Evolutionary conservation across 306 rosid genomes (phyloP).

Genomic region (Fagus crenata): DNA sequence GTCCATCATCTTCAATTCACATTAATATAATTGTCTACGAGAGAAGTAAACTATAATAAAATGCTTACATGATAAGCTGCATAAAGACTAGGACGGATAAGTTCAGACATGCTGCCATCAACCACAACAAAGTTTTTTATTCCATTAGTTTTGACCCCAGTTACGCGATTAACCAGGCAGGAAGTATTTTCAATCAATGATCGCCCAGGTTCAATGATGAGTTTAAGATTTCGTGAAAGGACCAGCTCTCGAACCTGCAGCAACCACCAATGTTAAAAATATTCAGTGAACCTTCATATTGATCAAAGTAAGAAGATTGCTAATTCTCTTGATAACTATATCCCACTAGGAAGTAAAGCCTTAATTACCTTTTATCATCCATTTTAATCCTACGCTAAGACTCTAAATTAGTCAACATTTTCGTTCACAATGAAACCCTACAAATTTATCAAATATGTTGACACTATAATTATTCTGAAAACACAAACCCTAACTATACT

Average conservation of each 20-base stretch:
- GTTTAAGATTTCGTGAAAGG: conserved; percentile 73
- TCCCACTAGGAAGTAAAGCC: neutral
- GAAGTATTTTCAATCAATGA: conserved; percentile 93
- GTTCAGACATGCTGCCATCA: conserved; percentile 99
- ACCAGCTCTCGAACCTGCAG: conserved; percentile 80
- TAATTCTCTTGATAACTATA: neutral
- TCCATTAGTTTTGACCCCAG: conserved; percentile 94
- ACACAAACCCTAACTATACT: neutral
- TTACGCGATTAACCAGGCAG: conserved; percentile 89
- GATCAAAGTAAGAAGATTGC: neutral
- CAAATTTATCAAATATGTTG: neutral
- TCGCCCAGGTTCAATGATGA: conserved; percentile 97
- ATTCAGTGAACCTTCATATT: neutral
- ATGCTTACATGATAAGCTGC: conserved; percentile 87
- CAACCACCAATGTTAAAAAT: conserved; percentile 13
- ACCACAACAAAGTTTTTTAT: conserved; percentile 86
- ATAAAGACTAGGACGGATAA: conserved; percentile 94
- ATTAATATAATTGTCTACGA: neutral
- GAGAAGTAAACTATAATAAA: conserved; percentile 6
- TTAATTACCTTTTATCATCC: neutral
- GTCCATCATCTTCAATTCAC: neutral
- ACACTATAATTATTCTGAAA: neutral
- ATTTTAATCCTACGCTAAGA: neutral
- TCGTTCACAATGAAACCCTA: neutral
- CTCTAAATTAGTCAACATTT: neutral